These are phyloP conservation scores for Hortaea sp. DNA, from an alignment of 2,329 filamentous ascomycete genomes.

Conservation along the genomic window DNA sequence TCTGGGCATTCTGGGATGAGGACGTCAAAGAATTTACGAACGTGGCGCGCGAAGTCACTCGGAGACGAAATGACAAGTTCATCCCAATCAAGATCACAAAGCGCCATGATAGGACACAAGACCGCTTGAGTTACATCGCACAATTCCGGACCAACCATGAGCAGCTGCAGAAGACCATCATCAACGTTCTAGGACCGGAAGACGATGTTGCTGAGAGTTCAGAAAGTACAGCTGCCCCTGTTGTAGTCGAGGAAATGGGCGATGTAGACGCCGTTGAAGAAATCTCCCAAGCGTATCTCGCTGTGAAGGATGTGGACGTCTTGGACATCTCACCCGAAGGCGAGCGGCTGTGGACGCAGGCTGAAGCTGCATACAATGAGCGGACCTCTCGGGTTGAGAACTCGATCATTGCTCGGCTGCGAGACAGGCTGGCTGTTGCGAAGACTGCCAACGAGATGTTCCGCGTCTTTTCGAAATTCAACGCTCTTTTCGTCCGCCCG, in stretches of 20 bases:
- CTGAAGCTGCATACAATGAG: slow-evolving; percentile 94
- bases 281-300: slow-evolving; percentile 87
- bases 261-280: slow-evolving; percentile 96
- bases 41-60: slow-evolving; percentile 86
- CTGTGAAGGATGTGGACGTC: slow-evolving; percentile 87
- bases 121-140: slow-evolving; percentile 82
- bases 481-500: slow-evolving; percentile 94
- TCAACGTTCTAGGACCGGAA: slow-evolving; percentile 79
- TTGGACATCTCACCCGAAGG: slow-evolving; percentile 85
- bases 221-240: slow-evolving; percentile 51
- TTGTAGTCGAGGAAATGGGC: slow-evolving; percentile 85
- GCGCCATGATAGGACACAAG: slow-evolving; percentile 78
- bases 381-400: slow-evolving; percentile 95
- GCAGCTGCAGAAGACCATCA: slow-evolving; percentile 89
- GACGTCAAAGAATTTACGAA: slow-evolving; percentile 97
- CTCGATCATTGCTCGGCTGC: slow-evolving; percentile 88
- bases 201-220: slow-evolving; percentile 42
- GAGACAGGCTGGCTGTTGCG: slow-evolving; percentile 86
- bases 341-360: slow-evolving; percentile 83
- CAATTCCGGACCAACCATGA: slow-evolving; percentile 97
- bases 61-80: slow-evolving; percentile 91
- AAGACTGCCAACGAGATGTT: slow-evolving; percentile 99
- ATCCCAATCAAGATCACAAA: slow-evolving; percentile 94
- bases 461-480: slow-evolving; percentile 98
- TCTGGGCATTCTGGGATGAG: slow-evolving; percentile 91